These are phyloP conservation scores for Allantophomopsis lycopodina DNA, from an alignment of 2,329 filamentous ascomycete species.

Conservation along the genomic window DNA sequence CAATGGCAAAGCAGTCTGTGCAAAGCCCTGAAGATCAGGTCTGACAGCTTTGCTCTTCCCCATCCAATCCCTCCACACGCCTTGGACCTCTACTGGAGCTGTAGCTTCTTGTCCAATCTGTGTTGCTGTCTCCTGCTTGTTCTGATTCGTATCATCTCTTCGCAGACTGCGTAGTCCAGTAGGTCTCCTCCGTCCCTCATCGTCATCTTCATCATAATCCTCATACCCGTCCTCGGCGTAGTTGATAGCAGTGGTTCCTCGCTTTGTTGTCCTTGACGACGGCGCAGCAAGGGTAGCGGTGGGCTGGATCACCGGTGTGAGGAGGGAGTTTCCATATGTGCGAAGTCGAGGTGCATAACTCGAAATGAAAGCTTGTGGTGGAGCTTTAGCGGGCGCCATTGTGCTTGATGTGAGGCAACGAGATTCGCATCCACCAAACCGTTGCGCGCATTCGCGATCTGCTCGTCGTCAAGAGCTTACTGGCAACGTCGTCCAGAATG, in stretches of 20 bases:
- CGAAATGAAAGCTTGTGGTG: conserved; percentile 78
- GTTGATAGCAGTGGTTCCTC: conserved; percentile 92
- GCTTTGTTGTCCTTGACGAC: conserved; percentile 78
- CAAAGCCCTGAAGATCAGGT: conserved; percentile 45
- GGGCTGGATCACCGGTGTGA: conserved; percentile 69
- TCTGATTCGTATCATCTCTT: conserved; percentile 56
- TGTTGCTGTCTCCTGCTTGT: conserved; percentile 52
- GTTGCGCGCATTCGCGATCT: no score
- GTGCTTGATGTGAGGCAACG: background rate
- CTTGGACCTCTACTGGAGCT: conserved; percentile 70
- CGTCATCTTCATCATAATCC: conserved; percentile 65
- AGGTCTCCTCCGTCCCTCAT: conserved; percentile 53
- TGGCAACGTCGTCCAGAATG: no score
- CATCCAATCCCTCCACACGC: conserved; percentile 95
- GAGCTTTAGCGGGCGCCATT: conserved; percentile 18
- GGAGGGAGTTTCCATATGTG: conserved; percentile 80
- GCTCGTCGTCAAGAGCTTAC: no score
- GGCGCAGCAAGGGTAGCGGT: conserved; percentile 51
- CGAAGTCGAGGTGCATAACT: conserved; percentile 86
- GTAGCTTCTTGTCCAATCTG: conserved; percentile 74
- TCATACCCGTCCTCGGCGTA: conserved; percentile 96
- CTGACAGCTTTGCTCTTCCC: conserved; percentile 48
- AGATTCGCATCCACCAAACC: no score
- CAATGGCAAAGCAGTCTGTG: conserved; percentile 64
- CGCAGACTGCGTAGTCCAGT: conserved; percentile 75